phyloP scores from a whole-genome alignment of 2,329 filamentous ascomycete genomes.

The Stachybotrys chlorohalonatus region DNA sequence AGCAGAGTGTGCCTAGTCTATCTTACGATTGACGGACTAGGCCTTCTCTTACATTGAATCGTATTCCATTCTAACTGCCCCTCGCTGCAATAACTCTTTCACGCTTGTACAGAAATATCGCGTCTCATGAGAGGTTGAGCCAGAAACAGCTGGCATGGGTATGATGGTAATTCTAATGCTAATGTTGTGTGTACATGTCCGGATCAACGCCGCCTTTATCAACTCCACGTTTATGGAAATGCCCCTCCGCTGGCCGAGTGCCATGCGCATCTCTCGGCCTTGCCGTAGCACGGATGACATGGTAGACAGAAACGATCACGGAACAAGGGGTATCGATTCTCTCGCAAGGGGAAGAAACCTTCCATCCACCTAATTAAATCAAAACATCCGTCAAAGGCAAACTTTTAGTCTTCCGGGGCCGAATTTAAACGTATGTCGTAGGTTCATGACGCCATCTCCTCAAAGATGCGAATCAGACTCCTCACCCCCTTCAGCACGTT shows the following conservation, averaged over 20 bases:
- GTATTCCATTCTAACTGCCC: too few relatives aligned
- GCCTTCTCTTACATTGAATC: too few relatives aligned
- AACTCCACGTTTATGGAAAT: too few relatives aligned
- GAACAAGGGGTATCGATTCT: background rate
- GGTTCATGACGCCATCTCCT: constrained; percentile 41
- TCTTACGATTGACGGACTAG: too few relatives aligned
- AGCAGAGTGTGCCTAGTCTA: too few relatives aligned
- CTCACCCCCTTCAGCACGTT: constrained; percentile 69
- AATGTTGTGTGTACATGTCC: background rate
- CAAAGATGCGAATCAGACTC: constrained; percentile 62
- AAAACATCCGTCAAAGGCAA: background rate
- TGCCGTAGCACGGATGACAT: background rate
- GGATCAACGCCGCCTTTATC: too few relatives aligned
- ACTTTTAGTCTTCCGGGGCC: background rate
- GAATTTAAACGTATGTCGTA: background rate
- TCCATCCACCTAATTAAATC: background rate
- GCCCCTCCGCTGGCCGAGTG: too few relatives aligned
- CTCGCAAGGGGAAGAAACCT: background rate
- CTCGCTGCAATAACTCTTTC: too few relatives aligned
- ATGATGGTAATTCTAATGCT: background rate
- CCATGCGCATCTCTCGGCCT: background rate
- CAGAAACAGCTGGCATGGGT: background rate
- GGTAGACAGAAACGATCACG: background rate
- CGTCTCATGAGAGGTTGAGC: too few relatives aligned
- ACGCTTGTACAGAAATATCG: too few relatives aligned